Base-by-base conservation (phyloP, 1,284 basidiomycete species). In the Leccinum angustisporum region DNA sequence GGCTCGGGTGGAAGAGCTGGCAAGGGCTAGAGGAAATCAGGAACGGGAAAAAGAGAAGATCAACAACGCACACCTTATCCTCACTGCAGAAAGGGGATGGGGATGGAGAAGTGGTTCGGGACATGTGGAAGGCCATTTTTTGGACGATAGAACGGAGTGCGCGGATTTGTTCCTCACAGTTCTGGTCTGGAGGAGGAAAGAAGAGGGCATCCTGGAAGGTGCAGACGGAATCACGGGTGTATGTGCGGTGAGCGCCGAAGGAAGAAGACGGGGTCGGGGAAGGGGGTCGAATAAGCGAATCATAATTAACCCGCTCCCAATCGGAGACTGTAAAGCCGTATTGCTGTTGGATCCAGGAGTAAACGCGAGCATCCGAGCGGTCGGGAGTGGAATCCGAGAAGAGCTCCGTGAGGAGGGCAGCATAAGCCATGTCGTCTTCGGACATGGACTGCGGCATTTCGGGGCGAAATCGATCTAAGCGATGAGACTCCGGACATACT, bases 341-440 rank as follows among this genome's bases (percentile, higher is more conserved):
- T 25, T 73, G 72, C 18, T 74, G 73, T 33, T 73, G 72, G 27
- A 73, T 73, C 73, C 74, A 73, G 0, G 74, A 74, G 34, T 76
- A 70, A 0, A 73, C 69, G 6, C 72, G 66, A 0, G 69, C 68
- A 10, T 76, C 46, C 8, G 75, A 18, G 61, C 72, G 70, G 0
- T 67, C 25, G 0, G 58, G 11, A 5, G 73, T 60, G 0, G 64
- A 60, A 56, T 67, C 74, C 0, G 67, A 66, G 57, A 73, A 62
- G 1, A 76, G 66, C 13, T 73, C 70, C 0, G 63, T 54, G 43
- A 73, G 73, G 4, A 73, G 59, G 1, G 60, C 64, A 13, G 73
- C 70, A 53, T 76, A 73, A 0, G 74, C 74, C 0, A 59, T 62
- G 38, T 73, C 72, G 61, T 73, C 72, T 13, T 72, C 72, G 0